A percentile compares a stretch with the other conserved stretches of the same genome.
These are phyloP conservation scores for Phalaenopsis aphrodite DNA, from an alignment of 106 monocot species.

Conservation along the genomic window DNA sequence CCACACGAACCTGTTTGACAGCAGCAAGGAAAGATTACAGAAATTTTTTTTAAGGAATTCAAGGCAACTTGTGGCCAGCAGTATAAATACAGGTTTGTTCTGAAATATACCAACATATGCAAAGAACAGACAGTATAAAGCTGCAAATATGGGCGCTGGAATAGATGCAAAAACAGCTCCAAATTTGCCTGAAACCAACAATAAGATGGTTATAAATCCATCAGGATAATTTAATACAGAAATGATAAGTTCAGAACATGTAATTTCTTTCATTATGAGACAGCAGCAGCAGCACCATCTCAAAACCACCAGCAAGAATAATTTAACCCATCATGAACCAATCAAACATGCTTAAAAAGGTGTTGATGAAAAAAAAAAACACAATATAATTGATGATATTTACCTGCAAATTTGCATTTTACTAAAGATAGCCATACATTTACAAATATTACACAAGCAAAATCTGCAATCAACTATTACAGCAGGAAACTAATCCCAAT, in stretches of 20 bases:
- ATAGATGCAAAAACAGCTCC: conserved; percentile 94
- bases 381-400: no score
- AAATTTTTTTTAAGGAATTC: neutral
- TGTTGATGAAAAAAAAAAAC: no score
- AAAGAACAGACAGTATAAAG: conserved; percentile 95
- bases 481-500: no score
- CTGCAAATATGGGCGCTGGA: conserved; percentile 89
- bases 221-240: neutral
- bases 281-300: neutral
- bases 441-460: no score
- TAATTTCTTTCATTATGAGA: neutral
- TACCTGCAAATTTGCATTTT: no score
- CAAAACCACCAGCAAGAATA: neutral
- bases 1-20: conserved; percentile 62
- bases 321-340: neutral
- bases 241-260: neutral
- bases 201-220: neutral
- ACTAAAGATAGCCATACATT: no score
- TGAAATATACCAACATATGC: conserved; percentile 75
- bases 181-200: conserved; percentile 59
- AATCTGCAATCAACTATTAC: no score
- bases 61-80: neutral
- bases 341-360: neutral
- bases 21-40: neutral
- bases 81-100: neutral